Evolutionary conservation across 495 filamentous ascomycete genomes (phyloP).

Genomic region (Neurospora sp.): DNA sequence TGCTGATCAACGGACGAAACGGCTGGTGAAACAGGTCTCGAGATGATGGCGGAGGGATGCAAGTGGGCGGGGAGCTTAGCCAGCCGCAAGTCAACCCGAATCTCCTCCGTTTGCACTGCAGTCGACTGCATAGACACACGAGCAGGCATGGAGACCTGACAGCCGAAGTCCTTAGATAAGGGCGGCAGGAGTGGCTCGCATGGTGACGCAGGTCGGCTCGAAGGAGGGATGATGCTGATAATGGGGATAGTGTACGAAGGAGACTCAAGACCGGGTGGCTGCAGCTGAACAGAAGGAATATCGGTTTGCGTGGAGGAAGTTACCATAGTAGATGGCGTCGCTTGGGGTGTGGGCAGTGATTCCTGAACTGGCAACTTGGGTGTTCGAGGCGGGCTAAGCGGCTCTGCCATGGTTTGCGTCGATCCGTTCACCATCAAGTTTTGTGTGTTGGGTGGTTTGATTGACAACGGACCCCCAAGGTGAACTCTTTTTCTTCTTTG

Average conservation of each 20-base stretch:
- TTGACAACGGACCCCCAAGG: slow-evolving; percentile 29
- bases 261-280: slow-evolving; percentile 20
- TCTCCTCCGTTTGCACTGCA: slow-evolving; percentile 84
- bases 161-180: slow-evolving; percentile 46
- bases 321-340: slow-evolving; percentile 18
- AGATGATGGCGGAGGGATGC: slow-evolving; percentile 58
- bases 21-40: slow-evolving; percentile 43
- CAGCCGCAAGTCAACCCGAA: slow-evolving; percentile 64
- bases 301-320: slow-evolving; percentile 69
- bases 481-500: slow-evolving; percentile 57
- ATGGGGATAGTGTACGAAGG: slow-evolving; percentile 42
- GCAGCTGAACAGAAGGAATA: slow-evolving; percentile 18
- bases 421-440: slow-evolving; percentile 57
- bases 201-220: slow-evolving; percentile 42
- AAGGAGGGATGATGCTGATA: slow-evolving; percentile 52
- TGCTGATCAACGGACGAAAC: slow-evolving; percentile 14
- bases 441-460: slow-evolving; percentile 22
- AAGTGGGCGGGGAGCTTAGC: slow-evolving; percentile 68
- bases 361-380: slow-evolving; percentile 42
- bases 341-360: slow-evolving; percentile 9
- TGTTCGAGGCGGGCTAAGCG: slow-evolving; percentile 58
- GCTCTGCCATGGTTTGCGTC: slow-evolving; percentile 61
- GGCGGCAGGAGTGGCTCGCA: slow-evolving; percentile 43
- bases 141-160: slow-evolving; percentile 37
- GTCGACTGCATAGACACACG: slow-evolving; percentile 47